phyloP scores from a whole-genome alignment of 2,329 filamentous ascomycete genomes.

The Apiospora pterosperma region DNA sequence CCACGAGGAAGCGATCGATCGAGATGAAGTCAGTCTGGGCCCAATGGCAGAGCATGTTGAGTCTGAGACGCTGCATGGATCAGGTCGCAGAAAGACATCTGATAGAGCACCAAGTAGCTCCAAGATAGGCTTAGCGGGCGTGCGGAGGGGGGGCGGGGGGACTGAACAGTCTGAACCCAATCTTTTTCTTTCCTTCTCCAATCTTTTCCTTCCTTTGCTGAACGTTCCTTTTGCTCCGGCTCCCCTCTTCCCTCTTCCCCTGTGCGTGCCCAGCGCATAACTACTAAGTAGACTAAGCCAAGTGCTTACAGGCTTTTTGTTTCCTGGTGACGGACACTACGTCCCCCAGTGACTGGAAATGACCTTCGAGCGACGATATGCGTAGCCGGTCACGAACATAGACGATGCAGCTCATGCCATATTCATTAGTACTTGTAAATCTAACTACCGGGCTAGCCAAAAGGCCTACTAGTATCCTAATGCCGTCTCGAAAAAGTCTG shows the following conservation, averaged over 20 bases:
- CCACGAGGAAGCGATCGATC: conserved; percentile 23
- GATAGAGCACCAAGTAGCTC: conserved; percentile 17
- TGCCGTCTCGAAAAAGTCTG: not conserved
- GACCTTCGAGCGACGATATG: too few species aligned
- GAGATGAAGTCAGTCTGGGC: conserved; percentile 12
- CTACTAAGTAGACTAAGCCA: too few species aligned
- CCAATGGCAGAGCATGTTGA: conserved; percentile 13
- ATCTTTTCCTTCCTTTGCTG: not conserved
- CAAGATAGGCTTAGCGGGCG: not conserved
- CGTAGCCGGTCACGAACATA: too few species aligned
- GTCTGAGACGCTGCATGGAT: conserved; percentile 13
- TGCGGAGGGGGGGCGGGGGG: too few species aligned
- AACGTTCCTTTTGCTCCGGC: not conserved
- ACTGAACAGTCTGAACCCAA: not conserved
- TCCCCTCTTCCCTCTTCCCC: not conserved
- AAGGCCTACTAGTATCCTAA: too few species aligned
- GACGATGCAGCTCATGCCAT: not conserved
- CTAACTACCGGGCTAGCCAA: not conserved
- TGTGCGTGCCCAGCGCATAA: too few species aligned
- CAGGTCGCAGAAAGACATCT: conserved; percentile 9
- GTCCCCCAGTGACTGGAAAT: too few species aligned
- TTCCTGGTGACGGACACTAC: too few species aligned
- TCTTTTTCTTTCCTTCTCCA: not conserved
- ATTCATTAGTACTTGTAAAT: too few species aligned
- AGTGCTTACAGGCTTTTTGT: too few species aligned